Evolutionary conservation across 192 early-diverging fungal species (phyloP), one percentile per base, ranked within the genome.

Genomic region (Gigaspora rosea): DNA sequence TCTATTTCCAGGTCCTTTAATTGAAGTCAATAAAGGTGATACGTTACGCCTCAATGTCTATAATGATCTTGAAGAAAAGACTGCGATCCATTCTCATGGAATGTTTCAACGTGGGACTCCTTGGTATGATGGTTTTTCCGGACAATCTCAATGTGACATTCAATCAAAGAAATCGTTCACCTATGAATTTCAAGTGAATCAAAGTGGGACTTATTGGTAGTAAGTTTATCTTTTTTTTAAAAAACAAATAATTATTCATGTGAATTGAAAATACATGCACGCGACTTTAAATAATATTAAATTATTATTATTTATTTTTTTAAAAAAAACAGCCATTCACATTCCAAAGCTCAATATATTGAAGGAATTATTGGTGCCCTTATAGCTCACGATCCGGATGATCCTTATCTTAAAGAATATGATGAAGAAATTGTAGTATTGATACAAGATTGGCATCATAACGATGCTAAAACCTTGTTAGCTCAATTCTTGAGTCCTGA

Each of bases 1-100:
- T 12, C 85, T 87, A 80, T 89, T 80, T 68, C 88, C 88, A 5
- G 88, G 85, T 0, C 88, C 88, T 4, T 71, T 76, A 36, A 86
- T 89, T 35, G 76, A 84, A 62, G 85, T 84, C 3, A 82, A 83
- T 48, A 70, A 80, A 72, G 84, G 81, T 2, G 88, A 89, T 64
- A 77, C 64, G 35, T 50, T 89, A 2, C 80, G 78, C 6, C 78
- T 89, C 12, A 68, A 81, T 8, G 82, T 89, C 1, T 67, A 80
- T 78, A 56, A 70, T 70, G 16, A 48, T 35, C 18, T 70, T 8
- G 68, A 41, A 51, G 47, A 70, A n/a, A 10, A 8, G 48, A 70
- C 68, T 3, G 0, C 68, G 8, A 70, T 70, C 68, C 80, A 22
- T 70, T 9, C 4, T 58, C 51, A 50, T 64, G 63, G n/a, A 20